Base-by-base conservation (phyloP, 176 grass and related monocot genomes). In the Chloris gayana region DNA sequence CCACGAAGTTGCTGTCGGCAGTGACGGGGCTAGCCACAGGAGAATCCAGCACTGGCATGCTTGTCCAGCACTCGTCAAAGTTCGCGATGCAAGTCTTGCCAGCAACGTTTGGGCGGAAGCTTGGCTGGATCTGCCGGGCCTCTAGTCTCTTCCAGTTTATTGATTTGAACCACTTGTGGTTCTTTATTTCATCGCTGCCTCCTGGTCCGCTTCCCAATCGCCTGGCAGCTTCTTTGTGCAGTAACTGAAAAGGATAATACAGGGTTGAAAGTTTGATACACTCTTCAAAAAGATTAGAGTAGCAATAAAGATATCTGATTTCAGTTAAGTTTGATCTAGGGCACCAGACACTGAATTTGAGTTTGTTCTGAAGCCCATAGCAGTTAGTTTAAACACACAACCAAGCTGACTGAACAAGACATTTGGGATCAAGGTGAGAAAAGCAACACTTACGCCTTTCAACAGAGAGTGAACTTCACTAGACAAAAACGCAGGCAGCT, bases 111-210 rank as follows among this genome's bases (percentile, higher is more conserved):
- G 96, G 96, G 14, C 90, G 81, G 88, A 98, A 98, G 83, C 96
- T 98, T 70, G 96, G 96, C 73, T 88, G 84, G 78, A 98, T 93
- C 75, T 95, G 84, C 37, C 90, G 86, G 22, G 71, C 75, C 26
- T 98, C 96, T 14, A 98, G 82, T 66, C 70, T 98, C 75, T 82
- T 95, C 96, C 96, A 98, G 72, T 98, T 93, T 25, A 98, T 87
- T 50, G 86, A 39, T 76, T 98, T 98, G 86, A 98, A 93, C 96
- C 96, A 98, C 42, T 93, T 98, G 75, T 98, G 96, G 21, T 88
- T 95, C 68, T 95, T 95, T 78, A 98, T 91, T 80, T 98, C 92
- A 4, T 91, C 82, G 38, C 92, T 91, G 18, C 90, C 90, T 0
- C 81, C 77, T 14, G 79, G 67, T 32, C 92, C 92, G 27, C 86